Conservation (phyloP, 176 grass and related monocot species). For the Saccharum spontaneum region DNA sequence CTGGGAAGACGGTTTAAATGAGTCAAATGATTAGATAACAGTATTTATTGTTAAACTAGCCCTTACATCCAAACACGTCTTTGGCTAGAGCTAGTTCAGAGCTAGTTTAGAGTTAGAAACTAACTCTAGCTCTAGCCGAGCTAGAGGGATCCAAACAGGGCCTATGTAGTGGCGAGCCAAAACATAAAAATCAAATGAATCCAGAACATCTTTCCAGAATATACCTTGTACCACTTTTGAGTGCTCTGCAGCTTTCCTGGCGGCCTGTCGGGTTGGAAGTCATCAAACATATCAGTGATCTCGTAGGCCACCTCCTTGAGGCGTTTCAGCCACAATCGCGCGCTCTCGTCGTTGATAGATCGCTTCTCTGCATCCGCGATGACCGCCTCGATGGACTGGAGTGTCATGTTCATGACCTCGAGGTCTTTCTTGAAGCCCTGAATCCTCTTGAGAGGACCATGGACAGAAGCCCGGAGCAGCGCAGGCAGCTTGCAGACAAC, state of each 20-base stretch:
- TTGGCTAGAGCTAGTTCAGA: no score
- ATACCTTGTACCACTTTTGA: background rate
- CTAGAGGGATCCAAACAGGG: no score
- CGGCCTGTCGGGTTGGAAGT: background rate
- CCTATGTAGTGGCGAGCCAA: no score
- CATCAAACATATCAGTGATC: background rate
- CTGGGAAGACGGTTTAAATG: no score
- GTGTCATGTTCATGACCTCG: background rate
- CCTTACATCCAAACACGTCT: no score
- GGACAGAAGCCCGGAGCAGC: background rate
- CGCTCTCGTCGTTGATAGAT: background rate
- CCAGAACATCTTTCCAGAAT: no score
- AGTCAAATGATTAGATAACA: no score
- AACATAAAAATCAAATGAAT: no score
- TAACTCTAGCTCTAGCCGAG: no score
- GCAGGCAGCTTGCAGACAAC: background rate
- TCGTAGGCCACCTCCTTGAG: background rate
- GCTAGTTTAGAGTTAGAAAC: no score
- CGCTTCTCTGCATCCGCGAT: background rate
- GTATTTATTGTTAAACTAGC: no score
- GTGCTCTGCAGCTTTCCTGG: background rate
- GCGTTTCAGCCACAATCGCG: background rate
- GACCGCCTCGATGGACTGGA: background rate
- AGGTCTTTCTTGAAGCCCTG: background rate
- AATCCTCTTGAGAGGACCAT: background rate